These are phyloP conservation scores for Termitomyces sp. DNA, from an alignment of 768 basidiomycete genomes.

Conservation along the genomic window DNA sequence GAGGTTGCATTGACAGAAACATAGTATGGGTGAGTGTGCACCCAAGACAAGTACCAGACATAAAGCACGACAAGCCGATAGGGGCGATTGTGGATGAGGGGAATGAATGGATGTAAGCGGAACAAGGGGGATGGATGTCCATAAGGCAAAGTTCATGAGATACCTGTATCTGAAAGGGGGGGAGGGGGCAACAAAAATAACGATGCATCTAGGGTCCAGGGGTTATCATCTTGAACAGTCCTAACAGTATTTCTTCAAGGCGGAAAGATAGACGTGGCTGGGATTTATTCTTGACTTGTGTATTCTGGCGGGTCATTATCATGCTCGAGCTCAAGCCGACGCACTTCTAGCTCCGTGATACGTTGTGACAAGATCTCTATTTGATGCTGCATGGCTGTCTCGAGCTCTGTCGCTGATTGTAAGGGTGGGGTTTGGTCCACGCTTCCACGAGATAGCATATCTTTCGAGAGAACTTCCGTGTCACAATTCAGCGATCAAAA, in stretches of 20 bases:
- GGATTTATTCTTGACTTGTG: neutral
- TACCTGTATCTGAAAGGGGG: neutral
- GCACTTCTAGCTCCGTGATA: neutral
- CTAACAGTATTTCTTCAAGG: too few species aligned
- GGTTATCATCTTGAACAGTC: too few species aligned
- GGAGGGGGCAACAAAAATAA: neutral
- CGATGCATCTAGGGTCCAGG: too few species aligned
- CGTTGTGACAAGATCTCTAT: neutral
- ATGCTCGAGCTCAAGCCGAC: neutral
- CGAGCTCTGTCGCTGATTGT: neutral
- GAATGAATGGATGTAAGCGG: too few species aligned
- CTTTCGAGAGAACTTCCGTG: neutral
- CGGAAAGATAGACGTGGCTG: too few species aligned
- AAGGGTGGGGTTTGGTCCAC: neutral
- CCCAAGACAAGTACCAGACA: too few species aligned
- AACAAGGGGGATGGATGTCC: too few species aligned
- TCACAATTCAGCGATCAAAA: neutral
- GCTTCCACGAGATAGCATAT: neutral
- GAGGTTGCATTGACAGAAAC: too few species aligned
- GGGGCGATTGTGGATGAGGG: too few species aligned
- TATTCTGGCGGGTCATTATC: neutral
- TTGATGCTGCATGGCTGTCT: neutral
- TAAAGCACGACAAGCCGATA: too few species aligned
- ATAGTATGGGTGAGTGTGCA: too few species aligned
- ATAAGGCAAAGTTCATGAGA: too few species aligned